A percentile compares a stretch with the other conserved stretches of the same genome.
Conservation (phyloP, 2,329 filamentous ascomycete species). For the Epichloe baconii region DNA sequence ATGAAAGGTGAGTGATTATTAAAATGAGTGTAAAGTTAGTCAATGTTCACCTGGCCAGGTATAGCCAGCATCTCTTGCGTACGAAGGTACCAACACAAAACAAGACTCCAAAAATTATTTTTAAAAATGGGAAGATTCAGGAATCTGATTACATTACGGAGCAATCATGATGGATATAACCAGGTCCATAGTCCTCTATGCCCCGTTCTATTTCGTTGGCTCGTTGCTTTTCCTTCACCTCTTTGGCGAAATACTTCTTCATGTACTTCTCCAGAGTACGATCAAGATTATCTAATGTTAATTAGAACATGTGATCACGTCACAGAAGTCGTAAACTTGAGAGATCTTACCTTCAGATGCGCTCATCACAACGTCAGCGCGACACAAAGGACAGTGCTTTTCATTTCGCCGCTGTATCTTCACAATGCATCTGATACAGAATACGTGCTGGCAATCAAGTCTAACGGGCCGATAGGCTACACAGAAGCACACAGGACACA, state of each 20-base stretch:
- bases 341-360: constrained; percentile 47
- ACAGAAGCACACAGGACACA: constrained; percentile 67
- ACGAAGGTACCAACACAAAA: no score
- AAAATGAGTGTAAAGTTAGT: no score
- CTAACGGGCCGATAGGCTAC: constrained; percentile 75
- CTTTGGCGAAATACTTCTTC: constrained; percentile 61
- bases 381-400: constrained; percentile 62
- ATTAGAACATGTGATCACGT: neutral
- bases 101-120: neutral
- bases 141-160: constrained; percentile 37
- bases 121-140: neutral
- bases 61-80: no score
- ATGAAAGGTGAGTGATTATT: neutral
- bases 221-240: constrained; percentile 52
- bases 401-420: constrained; percentile 61
- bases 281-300: constrained; percentile 51
- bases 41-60: no score
- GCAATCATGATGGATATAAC: constrained; percentile 48
- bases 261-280: constrained; percentile 53
- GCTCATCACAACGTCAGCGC: constrained; percentile 55
- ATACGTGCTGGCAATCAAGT: constrained; percentile 61
- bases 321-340: neutral
- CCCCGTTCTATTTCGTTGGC: constrained; percentile 67
- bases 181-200: constrained; percentile 56
- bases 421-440: constrained; percentile 75